Conservation (phyloP, 1,284 basidiomycete genomes). For the Cutaneotrichosporon dermatis region DNA sequence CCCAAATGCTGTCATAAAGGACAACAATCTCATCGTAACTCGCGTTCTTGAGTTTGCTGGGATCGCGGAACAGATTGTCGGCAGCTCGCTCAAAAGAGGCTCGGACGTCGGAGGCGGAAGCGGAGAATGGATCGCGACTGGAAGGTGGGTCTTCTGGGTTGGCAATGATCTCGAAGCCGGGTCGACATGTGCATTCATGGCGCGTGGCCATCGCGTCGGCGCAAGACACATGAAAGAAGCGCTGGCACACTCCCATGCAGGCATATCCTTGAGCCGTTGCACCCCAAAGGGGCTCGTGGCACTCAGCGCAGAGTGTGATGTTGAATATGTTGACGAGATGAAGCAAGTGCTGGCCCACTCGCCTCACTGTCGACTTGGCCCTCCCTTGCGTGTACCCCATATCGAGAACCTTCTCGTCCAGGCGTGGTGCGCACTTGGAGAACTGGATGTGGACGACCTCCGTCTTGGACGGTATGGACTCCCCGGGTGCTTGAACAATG, state of each 20-base stretch:
- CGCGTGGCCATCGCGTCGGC: slow-evolving; percentile 26
- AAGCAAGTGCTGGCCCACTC: slow-evolving; percentile 33
- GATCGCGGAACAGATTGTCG: slow-evolving; percentile 17
- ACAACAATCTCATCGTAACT: slow-evolving; percentile 67
- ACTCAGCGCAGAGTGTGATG: slow-evolving; percentile 62
- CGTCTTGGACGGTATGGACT: neutral
- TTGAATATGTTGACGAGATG: slow-evolving; percentile 62
- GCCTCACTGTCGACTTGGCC: slow-evolving; percentile 13
- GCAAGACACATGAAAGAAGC: slow-evolving; percentile 61
- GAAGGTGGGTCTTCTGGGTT: slow-evolving; percentile 17
- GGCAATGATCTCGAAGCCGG: slow-evolving; percentile 40
- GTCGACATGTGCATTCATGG: slow-evolving; percentile 47
- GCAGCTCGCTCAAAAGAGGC: slow-evolving; percentile 58
- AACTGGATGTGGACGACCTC: slow-evolving; percentile 26
- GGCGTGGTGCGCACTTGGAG: slow-evolving; percentile 21
- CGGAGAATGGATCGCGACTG: slow-evolving; percentile 54
- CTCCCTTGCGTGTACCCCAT: slow-evolving; percentile 11
- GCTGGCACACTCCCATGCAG: slow-evolving; percentile 58
- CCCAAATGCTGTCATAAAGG: slow-evolving; percentile 58
- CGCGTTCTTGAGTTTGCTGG: slow-evolving; percentile 50
- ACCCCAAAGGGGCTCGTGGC: slow-evolving; percentile 69
- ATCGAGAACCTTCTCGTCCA: slow-evolving; percentile 27
- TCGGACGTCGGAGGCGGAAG: slow-evolving; percentile 54
- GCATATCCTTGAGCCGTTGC: slow-evolving; percentile 59
- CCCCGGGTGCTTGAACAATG: slow-evolving; percentile 5